Conservation (phyloP, 257 asterid species). For the Sherardia arvensis region DNA sequence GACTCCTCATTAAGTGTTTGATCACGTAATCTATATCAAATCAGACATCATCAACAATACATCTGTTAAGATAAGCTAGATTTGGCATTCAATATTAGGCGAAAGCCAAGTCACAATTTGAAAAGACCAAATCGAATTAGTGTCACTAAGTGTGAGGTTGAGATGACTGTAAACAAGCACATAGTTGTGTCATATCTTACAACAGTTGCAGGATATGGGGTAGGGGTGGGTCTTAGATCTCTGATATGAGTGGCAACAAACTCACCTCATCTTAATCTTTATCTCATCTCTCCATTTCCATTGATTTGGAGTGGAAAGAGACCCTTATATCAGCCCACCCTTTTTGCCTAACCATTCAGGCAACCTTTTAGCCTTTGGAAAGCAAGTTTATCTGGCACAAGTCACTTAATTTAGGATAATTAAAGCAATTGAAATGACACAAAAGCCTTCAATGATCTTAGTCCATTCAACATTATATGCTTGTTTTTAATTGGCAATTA, state of each 20-base stretch:
- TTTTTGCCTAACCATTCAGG: constrained; percentile 18
- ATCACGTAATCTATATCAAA: not conserved
- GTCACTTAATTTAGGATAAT: not conserved
- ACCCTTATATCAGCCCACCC: not conserved
- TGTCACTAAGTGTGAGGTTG: constrained; percentile 10
- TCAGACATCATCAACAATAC: not conserved
- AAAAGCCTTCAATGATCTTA: not conserved
- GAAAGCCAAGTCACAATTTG: not conserved
- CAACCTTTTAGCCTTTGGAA: constrained; percentile 14
- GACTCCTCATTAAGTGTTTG: not conserved
- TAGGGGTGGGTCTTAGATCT: constrained; percentile 5
- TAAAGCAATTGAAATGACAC: constrained; percentile 9
- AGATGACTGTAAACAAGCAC: constrained; percentile 8
- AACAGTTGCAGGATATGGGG: not conserved
- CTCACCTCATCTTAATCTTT: constrained; percentile 13
- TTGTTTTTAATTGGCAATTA: not conserved
- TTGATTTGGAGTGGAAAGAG: constrained; percentile 6
- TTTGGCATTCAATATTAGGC: not conserved
- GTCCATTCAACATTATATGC: not conserved
- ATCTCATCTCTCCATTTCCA: constrained; percentile 9
- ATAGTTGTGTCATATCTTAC: constrained; percentile 24
- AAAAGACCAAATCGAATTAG: not conserved
- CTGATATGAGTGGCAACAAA: constrained; percentile 9
- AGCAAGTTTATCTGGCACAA: not conserved
- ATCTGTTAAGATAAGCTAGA: not conserved